Conservation (phyloP, 495 filamentous ascomycete genomes). For the Neurospora pannonica region DNA sequence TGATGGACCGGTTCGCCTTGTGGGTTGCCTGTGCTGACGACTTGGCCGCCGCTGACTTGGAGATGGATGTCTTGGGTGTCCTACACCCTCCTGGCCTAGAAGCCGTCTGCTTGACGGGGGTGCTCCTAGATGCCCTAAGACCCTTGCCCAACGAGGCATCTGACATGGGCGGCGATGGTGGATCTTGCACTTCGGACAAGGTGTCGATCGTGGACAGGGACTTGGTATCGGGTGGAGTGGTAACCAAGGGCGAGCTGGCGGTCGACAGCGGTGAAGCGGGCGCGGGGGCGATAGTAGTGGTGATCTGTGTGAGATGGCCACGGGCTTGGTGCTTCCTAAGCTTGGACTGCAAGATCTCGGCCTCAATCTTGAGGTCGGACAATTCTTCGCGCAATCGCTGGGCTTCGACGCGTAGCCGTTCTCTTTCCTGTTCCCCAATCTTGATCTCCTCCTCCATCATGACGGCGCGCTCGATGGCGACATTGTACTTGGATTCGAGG, state of each 20-base stretch:
- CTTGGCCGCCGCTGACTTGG: conserved; percentile 19
- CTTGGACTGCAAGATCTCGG: conserved; percentile 90
- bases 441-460: conserved; percentile 93
- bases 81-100: background rate
- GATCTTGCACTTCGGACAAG: conserved; percentile 36
- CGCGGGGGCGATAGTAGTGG: conserved; percentile 45
- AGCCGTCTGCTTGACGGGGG: conserved; percentile 14
- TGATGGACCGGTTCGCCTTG: background rate
- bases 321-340: conserved; percentile 53
- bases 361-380: conserved; percentile 85
- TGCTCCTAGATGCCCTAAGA: conserved; percentile 39
- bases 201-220: conserved; percentile 36
- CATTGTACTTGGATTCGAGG: conserved; percentile 91
- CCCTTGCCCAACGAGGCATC: conserved; percentile 49
- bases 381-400: conserved; percentile 85
- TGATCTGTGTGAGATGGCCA: conserved; percentile 37
- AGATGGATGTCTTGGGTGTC: conserved; percentile 10
- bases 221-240: conserved; percentile 60
- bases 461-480: conserved; percentile 81
- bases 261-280: conserved; percentile 50
- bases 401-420: conserved; percentile 74
- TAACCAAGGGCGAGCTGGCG: conserved; percentile 63
- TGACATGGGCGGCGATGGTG: conserved; percentile 60
- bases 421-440: conserved; percentile 80
- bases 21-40: conserved; percentile 20